Base-by-base conservation (phyloP, 371 early-diverging fungal species). In the Parasitella parasitica region DNA sequence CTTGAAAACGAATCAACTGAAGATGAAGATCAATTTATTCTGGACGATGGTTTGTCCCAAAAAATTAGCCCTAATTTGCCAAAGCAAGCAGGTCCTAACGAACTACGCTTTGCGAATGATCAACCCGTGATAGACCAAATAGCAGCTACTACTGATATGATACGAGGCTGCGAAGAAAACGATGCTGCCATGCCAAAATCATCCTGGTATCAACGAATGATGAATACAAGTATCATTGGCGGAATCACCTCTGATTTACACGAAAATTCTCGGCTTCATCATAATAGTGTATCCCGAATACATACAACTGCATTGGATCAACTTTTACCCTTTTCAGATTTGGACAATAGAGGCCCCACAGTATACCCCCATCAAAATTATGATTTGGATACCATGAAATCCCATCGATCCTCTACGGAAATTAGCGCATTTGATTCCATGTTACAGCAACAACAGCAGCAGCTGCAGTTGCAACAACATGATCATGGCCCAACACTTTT, bases 211-310 rank as follows among this genome's bases (percentile, higher is more conserved):
- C 75, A 77, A 46, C 71, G 80, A 12, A 73, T 77, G 71, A 69
- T 77, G 57, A 77, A 75, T 51, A 73, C 75, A 7, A 75, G 75
- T 39, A 70, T 80, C 4, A 63, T 80, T 4, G 80, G 80, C 41
- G 80, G 80, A 0, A 75, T 79, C n/a, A 76, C 76, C 0, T 64
- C 80, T 38, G 75, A 76, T 51, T 68, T 77, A 48, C 75, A 72
- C 13, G 63, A 60, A 55, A 32, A 32, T 32, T 11, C 32, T 8
- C 32, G 8, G 32, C 32, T 63, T 55, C 13, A 61, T 67, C 6
- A 57, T 34, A 43, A 7, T 11, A 43, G 12, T 11, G 43, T 46
- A 6, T 54, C 54, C 3, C 61, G 63, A 32, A 58, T 67, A 11
- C 64, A 52, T 6, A 43, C 52, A 15, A 49, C 49, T n/a, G 49